phyloP scores from a whole-genome alignment of 805 yeast genomes.

The Hanseniaspora clermontiae region DNA sequence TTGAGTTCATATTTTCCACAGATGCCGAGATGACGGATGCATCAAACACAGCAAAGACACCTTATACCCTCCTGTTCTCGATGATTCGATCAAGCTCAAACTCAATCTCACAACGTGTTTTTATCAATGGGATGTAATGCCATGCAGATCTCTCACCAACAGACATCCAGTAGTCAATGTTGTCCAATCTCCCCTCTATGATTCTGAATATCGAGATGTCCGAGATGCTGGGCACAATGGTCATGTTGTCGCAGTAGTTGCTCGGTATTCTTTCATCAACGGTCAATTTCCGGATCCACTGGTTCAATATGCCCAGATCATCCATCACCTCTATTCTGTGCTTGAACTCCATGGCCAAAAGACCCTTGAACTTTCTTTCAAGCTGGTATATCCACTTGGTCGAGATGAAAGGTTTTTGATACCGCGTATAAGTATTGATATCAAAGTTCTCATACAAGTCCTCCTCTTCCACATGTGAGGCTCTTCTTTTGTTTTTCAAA shows the following conservation, averaged over 20 bases:
- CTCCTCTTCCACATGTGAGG: slow-evolving; percentile 13
- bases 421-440: slow-evolving; percentile 22
- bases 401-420: slow-evolving; percentile 26
- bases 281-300: slow-evolving; percentile 57
- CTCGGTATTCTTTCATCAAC: slow-evolving; percentile 80
- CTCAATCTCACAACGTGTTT: slow-evolving; percentile 84
- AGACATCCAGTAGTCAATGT: slow-evolving; percentile 75
- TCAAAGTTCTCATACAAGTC: slow-evolving; percentile 16
- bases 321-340: slow-evolving; percentile 75
- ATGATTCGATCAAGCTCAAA: slow-evolving; percentile 69
- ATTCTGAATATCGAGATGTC: slow-evolving; percentile 63
- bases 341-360: slow-evolving; percentile 64
- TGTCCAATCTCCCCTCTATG: slow-evolving; percentile 64
- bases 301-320: slow-evolving; percentile 60
- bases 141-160: slow-evolving; percentile 89
- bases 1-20: too few species aligned
- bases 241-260: slow-evolving; percentile 59
- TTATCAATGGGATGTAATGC: slow-evolving; percentile 74
- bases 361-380: slow-evolving; percentile 37
- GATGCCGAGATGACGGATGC: too few species aligned
- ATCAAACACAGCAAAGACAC: too few species aligned
- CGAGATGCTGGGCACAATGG: slow-evolving; percentile 77
- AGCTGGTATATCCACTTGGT: slow-evolving; percentile 27
- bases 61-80: slow-evolving; percentile 24
- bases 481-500: slow-evolving; percentile 16